Percentiles rank a stretch among this genome's conserved stretches.
Conservation (phyloP, 2,329 filamentous ascomycete species). For the Fusarium camptoceras region DNA sequence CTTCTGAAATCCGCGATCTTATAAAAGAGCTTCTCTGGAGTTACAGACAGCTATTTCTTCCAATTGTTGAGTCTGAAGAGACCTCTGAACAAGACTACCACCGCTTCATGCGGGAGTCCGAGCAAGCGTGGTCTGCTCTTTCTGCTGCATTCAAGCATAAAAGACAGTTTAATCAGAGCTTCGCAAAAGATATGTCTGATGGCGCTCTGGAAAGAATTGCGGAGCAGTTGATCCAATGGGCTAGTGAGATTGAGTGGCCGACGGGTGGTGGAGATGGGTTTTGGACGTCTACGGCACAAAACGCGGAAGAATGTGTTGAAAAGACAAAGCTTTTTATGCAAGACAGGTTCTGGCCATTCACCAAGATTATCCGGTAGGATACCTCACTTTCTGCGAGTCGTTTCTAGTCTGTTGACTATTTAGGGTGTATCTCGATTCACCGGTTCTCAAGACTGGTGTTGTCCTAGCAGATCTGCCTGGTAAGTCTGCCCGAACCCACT, state of each 20-base stretch:
- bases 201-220: slow-evolving; percentile 43
- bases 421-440: slow-evolving; percentile 49
- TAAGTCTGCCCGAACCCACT: slow-evolving; percentile 21
- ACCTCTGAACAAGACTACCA: slow-evolving; percentile 44
- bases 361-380: slow-evolving; percentile 51
- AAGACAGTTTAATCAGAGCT: slow-evolving; percentile 37
- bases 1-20: slow-evolving; percentile 43
- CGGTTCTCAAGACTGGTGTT: slow-evolving; percentile 49
- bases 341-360: slow-evolving; percentile 52
- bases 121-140: slow-evolving; percentile 57
- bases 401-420: not conserved
- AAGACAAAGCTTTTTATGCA: slow-evolving; percentile 50
- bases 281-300: slow-evolving; percentile 49
- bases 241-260: slow-evolving; percentile 50
- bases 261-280: slow-evolving; percentile 35
- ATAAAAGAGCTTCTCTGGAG: slow-evolving; percentile 50
- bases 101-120: slow-evolving; percentile 45
- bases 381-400: fast-evolving
- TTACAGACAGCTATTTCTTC: slow-evolving; percentile 48
- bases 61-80: slow-evolving; percentile 32
- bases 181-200: slow-evolving; percentile 45
- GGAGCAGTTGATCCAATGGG: slow-evolving; percentile 46
- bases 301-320: slow-evolving; percentile 47
- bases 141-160: slow-evolving; percentile 51
- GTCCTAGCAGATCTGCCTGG: slow-evolving; percentile 53